Evolutionary conservation across 2,329 filamentous ascomycete species (phyloP).

Genomic region (Beauveria pseudobassiana): DNA sequence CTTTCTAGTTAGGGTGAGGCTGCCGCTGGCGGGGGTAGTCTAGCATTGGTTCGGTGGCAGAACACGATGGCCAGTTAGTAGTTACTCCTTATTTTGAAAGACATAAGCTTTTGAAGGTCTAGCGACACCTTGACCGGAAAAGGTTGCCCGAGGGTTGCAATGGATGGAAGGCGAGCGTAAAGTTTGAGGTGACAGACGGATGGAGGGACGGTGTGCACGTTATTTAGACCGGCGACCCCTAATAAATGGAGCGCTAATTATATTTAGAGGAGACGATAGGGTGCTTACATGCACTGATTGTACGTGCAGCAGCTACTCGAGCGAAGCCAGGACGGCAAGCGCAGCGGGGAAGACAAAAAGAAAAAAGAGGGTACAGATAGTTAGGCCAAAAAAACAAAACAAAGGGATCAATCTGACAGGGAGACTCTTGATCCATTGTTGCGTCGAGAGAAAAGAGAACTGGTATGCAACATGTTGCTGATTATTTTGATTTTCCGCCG

Average conservation of each 20-base stretch:
- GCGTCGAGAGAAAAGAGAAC: too few relatives aligned
- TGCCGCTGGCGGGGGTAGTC: not conserved
- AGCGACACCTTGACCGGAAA: too few relatives aligned
- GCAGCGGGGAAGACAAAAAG: not conserved
- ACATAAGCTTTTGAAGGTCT: too few relatives aligned
- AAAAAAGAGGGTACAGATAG: not conserved
- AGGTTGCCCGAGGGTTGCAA: not conserved
- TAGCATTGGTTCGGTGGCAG: not conserved
- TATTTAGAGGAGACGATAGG: not conserved
- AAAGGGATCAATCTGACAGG: too few relatives aligned
- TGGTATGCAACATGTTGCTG: too few relatives aligned
- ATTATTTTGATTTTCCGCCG: too few relatives aligned
- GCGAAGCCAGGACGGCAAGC: not conserved
- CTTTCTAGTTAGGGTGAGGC: not conserved
- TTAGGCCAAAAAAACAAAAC: too few relatives aligned
- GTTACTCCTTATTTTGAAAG: too few relatives aligned
- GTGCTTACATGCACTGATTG: not conserved
- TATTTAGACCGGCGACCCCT: not conserved
- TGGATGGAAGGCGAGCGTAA: not conserved
- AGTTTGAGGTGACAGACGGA: not conserved
- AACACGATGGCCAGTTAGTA: not conserved
- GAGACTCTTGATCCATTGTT: too few relatives aligned
- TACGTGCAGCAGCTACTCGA: not conserved
- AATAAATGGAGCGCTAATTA: slow-evolving; percentile 2
- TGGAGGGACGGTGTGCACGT: not conserved